A percentile compares a stretch with the other conserved stretches of the same genome.
phyloP scores from a whole-genome alignment of 1,284 basidiomycete genomes.

The Pseudozyma pruni region DNA sequence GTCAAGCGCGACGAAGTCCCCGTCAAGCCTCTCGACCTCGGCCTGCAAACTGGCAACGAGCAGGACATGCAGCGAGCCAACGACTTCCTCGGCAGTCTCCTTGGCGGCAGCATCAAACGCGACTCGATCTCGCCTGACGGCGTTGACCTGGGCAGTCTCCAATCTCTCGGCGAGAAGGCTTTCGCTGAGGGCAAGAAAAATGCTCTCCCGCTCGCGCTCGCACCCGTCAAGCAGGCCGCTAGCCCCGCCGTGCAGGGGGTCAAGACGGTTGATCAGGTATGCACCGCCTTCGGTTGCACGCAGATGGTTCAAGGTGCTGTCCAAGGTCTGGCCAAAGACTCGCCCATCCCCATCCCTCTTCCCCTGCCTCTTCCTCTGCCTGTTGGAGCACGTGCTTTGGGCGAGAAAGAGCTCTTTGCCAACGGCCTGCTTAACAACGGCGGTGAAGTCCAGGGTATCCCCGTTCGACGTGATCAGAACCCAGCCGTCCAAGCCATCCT shows the following conservation, averaged over 20 bases:
- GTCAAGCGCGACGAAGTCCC: constrained; percentile 18
- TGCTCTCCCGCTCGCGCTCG: constrained; percentile 16
- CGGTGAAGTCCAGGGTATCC: constrained; percentile 18
- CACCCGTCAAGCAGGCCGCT: constrained; percentile 22
- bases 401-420: constrained; percentile 26
- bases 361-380: constrained; percentile 14
- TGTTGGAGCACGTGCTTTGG: constrained; percentile 10
- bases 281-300: constrained; percentile 29
- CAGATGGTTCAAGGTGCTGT: constrained; percentile 6
- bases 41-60: constrained; percentile 29
- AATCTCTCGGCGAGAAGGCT: constrained; percentile 5
- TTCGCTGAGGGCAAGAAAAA: constrained; percentile 7
- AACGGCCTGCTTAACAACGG: constrained; percentile 19
- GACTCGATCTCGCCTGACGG: constrained; percentile 41
- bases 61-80: constrained; percentile 27
- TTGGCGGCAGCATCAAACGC: constrained; percentile 18
- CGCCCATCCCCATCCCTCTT: no score
- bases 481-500: constrained; percentile 11
- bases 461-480: constrained; percentile 28
- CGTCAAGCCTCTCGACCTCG: constrained; percentile 17
- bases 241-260: constrained; percentile 34
- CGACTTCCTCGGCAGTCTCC: constrained; percentile 21
- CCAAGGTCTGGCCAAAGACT: constrained; percentile 4
- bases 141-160: constrained; percentile 25
- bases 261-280: constrained; percentile 26